Base-by-base conservation (phyloP, 257 asterid species). In the Echites panduratus region DNA sequence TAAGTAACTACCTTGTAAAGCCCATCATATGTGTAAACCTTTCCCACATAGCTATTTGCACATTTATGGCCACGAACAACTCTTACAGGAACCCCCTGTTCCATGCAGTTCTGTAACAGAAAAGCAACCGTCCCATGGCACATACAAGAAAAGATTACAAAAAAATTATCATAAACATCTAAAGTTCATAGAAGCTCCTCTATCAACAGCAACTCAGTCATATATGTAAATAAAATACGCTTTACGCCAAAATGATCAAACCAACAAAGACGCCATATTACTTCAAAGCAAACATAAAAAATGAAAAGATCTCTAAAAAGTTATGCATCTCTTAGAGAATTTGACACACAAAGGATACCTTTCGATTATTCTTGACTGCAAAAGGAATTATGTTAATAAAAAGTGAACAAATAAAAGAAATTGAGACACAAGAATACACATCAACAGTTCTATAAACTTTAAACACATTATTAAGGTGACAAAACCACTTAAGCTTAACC, bases 11-110 rank as follows among this genome's bases (percentile, higher is more conserved):
- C 98, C 94, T 71, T 76, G 83, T 93, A 93, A 70, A 93, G 78
- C 70, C 98, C 98, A 82, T 93, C 98, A 75, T 93, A 93, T 12
- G 98, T 89, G 56, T 91, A 93, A 71, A 93, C 97, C 80, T 88
- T 93, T 56, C 92, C 90, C n/a, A 85, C 97, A 20, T 91, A 89
- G 80, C 98, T 93, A 65, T 82, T 79, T 68, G 53, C 70, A 72
- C 94, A 88, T 76, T 84, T 81, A 76, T 92, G 98, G 58, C 98
- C 98, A 19, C 98, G 94, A 5, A 83, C 81, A 9, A 93, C 96
- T 82, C 97, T 82, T 49, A 93, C 92, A 67, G 96, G 96, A 44
- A 85, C 74, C 26, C 79, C 75, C 47, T 87, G 91, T 43, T 88
- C 94, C 82, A 83, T 81, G 65, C 96, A 86, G 63, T 93, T 84